A percentile compares a stretch with the other conserved stretches of the same genome.
Evolutionary conservation across 768 basidiomycete species (phyloP).

Genomic region (Termitomyces sp.): DNA sequence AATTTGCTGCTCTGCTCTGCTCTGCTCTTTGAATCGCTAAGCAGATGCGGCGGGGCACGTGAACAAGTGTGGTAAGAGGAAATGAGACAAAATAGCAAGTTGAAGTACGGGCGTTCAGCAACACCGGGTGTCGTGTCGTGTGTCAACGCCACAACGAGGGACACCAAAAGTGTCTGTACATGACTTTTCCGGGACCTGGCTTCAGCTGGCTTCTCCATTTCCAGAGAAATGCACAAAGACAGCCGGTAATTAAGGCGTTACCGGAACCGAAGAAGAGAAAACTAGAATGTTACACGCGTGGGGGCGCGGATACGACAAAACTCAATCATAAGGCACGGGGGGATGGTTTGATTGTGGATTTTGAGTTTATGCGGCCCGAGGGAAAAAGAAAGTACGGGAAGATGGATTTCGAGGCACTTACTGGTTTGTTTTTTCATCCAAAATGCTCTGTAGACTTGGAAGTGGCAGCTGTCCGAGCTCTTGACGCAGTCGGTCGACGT

Average conservation of each 20-base stretch:
- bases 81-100: neutral
- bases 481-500: constrained; percentile 72
- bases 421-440: constrained; percentile 69
- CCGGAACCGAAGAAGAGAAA: constrained; percentile 4
- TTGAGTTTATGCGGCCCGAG: constrained; percentile 5
- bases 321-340: constrained; percentile 2
- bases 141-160: constrained; percentile 6
- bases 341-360: neutral
- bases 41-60: neutral
- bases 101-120: neutral
- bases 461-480: constrained; percentile 78
- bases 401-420: constrained; percentile 25
- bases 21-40: neutral
- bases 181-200: neutral
- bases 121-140: constrained; percentile 1
- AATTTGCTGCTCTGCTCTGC: too few relatives aligned
- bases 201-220: neutral
- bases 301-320: neutral
- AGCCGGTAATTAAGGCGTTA: neutral
- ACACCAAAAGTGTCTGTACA: neutral
- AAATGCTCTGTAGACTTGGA: constrained; percentile 66
- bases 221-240: neutral
- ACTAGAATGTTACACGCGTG: neutral
- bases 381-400: constrained; percentile 8
- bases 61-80: neutral